Percentiles rank a stretch among this genome's conserved stretches.
These are phyloP conservation scores for Terana coerulea DNA, from an alignment of 768 basidiomycete species.

Conservation along the genomic window DNA sequence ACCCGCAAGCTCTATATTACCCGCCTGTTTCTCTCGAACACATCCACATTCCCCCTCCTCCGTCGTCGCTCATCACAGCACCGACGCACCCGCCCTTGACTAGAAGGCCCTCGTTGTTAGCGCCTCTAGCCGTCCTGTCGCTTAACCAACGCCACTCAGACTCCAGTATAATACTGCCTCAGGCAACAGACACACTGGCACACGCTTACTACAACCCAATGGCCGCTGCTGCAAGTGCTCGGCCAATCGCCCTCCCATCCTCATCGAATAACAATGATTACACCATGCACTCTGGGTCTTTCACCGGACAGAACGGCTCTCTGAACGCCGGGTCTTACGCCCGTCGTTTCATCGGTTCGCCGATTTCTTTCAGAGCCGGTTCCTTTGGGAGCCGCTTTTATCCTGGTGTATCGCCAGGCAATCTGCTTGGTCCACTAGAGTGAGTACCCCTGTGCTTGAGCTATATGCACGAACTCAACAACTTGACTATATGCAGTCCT, in stretches of 20 bases:
- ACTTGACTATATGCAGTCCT: slow-evolving; percentile 27
- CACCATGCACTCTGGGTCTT: slow-evolving; percentile 46
- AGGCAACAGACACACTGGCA: slow-evolving; percentile 9
- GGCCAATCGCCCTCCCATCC: slow-evolving; percentile 25
- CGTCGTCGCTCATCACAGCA: slow-evolving; percentile 8
- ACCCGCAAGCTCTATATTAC: slow-evolving; percentile 8
- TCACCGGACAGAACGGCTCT: slow-evolving; percentile 38
- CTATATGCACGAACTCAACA: neutral
- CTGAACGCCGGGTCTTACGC: slow-evolving; percentile 69
- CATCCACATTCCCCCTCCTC: slow-evolving; percentile 2
- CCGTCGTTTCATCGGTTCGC: slow-evolving; percentile 66
- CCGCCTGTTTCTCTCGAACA: slow-evolving; percentile 1
- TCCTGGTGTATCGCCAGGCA: slow-evolving; percentile 59
- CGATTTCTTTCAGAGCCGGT: slow-evolving; percentile 65
- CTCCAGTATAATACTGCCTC: slow-evolving; percentile 2
- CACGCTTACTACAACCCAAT: neutral
- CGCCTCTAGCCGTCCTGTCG: neutral
- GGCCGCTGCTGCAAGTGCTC: slow-evolving; percentile 8
- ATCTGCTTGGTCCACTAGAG: slow-evolving; percentile 63
- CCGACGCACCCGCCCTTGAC: slow-evolving; percentile 2
- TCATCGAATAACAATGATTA: slow-evolving; percentile 24
- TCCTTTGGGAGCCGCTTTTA: slow-evolving; percentile 64
- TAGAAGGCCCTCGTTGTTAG: neutral
- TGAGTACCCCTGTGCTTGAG: slow-evolving; percentile 33
- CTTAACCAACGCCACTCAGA: neutral